phyloP scores from a whole-genome alignment of 352 stramenopile species.

The Phytophthora agathidicida region DNA sequence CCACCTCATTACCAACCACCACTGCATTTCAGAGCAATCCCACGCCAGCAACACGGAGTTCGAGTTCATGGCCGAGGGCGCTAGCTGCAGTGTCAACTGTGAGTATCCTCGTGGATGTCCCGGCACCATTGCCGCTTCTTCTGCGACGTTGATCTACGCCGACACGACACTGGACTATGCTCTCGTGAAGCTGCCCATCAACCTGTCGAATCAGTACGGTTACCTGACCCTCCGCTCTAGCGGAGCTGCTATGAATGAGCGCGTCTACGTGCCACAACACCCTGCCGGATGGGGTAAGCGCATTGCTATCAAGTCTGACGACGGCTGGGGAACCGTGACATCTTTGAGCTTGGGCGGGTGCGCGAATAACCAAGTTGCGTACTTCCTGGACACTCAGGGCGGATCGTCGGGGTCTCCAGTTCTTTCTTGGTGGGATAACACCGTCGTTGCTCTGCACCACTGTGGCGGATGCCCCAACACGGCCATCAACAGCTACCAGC shows the following conservation, averaged over 20 bases:
- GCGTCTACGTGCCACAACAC: slow-evolving; percentile 68
- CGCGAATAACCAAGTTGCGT: slow-evolving; percentile 58
- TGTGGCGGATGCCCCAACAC: slow-evolving; percentile 81
- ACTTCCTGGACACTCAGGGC: slow-evolving; percentile 72
- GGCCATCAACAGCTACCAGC: slow-evolving; percentile 64
- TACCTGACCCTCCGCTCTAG: slow-evolving; percentile 59
- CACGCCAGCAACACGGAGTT: slow-evolving; percentile 64
- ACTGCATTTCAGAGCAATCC: slow-evolving; percentile 60
- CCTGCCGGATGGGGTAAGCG: slow-evolving; percentile 71
- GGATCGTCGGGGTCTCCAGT: slow-evolving; percentile 78
- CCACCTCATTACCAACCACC: slow-evolving; percentile 80
- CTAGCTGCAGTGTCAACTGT: slow-evolving; percentile 42
- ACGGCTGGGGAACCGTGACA: slow-evolving; percentile 43
- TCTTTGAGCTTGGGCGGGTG: slow-evolving; percentile 53
- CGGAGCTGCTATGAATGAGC: slow-evolving; percentile 45
- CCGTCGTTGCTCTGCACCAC: slow-evolving; percentile 73
- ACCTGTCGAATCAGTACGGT: slow-evolving; percentile 48
- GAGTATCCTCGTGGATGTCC: slow-evolving; percentile 35
- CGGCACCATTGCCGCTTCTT: slow-evolving; percentile 36
- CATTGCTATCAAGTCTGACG: slow-evolving; percentile 61
- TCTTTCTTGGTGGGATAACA: slow-evolving; percentile 60
- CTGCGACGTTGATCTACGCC: slow-evolving; percentile 44
- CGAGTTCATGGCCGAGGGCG: slow-evolving; percentile 63
- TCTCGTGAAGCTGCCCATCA: slow-evolving; percentile 62
- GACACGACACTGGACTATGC: slow-evolving; percentile 58